Base-by-base conservation (phyloP, 495 filamentous ascomycete species). In the Tuber borchii region DNA sequence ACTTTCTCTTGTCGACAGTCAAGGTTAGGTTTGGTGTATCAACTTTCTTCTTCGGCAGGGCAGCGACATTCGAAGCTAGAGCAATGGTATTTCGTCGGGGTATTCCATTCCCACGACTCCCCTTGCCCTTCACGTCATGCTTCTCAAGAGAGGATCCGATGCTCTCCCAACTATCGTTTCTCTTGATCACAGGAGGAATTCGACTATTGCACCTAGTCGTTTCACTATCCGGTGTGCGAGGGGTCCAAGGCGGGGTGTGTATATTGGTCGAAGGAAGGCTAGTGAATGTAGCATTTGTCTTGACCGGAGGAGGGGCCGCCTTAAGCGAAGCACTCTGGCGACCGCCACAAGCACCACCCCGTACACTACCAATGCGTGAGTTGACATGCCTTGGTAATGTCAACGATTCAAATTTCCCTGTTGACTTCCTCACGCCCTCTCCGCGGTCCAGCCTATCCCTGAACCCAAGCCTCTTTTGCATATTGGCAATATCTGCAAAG, bases 1-100 rank as follows among this genome's bases (percentile, higher is more conserved):
- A 70, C 75, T 76, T 73, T 56, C 74, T 76, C 22, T 31, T 61
- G 12, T 61, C 51, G 51, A 31, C n/a, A 14, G 26, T n/a, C 51
- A 10, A 61, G 51, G n/a, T 16, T 61, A n/a, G 12, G 3, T 14
- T 31, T 61, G 10, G 51, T 61, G 51, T 31, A 61, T 31, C 51
- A 31, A 61, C 51, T 61, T 61, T 61, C 26, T 61, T 61, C 51
- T 31, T 61, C 10, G 51, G 51, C 12, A 12, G n/a, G 51, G 51
- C 14, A 22, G 51, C 51, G 26, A 61, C 31, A 61, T 61, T 61
- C 51, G 51, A 61, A 16, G 51, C 51, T 31, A 61, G 26, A 61
- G 51, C 51, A 31, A 61, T 61, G n/a, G 51, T 61, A 61, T 61
- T 61, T 61, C 51, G 51, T 14, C 51, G 51, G n/a, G n/a, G n/a